Conservation (phyloP, 2,329 filamentous ascomycete genomes). For the Phaeophleospora eucalypticola region DNA sequence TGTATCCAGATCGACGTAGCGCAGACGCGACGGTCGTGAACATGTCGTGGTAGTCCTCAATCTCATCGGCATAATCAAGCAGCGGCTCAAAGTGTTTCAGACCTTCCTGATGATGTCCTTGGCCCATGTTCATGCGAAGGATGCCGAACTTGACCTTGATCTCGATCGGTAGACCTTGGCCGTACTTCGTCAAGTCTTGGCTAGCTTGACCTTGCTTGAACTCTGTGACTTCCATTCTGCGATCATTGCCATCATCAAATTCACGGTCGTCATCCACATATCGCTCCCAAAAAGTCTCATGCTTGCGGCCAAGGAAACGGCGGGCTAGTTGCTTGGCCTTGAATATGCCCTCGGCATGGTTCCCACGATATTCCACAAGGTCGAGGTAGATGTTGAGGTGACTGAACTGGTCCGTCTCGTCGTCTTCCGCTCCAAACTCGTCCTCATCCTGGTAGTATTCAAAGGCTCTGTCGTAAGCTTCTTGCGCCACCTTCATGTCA, state of each 20-base stretch:
- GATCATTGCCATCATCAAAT: slow-evolving; percentile 72
- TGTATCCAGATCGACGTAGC: slow-evolving; percentile 49
- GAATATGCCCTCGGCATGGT: slow-evolving; percentile 62
- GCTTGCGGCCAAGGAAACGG: slow-evolving; percentile 73
- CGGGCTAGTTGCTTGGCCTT: slow-evolving; percentile 69
- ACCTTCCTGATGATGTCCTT: slow-evolving; percentile 63
- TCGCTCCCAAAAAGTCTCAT: slow-evolving; percentile 74
- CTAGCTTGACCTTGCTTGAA: slow-evolving; percentile 51
- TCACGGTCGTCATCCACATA: slow-evolving; percentile 72
- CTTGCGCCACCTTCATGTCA: slow-evolving; percentile 27
- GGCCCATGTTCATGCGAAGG: slow-evolving; percentile 69
- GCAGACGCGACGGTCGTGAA: slow-evolving; percentile 66
- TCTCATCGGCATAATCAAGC: slow-evolving; percentile 61
- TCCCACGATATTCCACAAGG: slow-evolving; percentile 61
- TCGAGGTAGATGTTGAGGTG: slow-evolving; percentile 84
- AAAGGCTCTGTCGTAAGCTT: slow-evolving; percentile 51
- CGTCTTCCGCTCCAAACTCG: slow-evolving; percentile 37
- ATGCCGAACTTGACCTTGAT: slow-evolving; percentile 78
- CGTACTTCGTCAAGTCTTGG: slow-evolving; percentile 59
- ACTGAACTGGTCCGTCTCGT: slow-evolving; percentile 62
- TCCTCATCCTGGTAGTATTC: slow-evolving; percentile 40
- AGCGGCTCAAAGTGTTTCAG: slow-evolving; percentile 49
- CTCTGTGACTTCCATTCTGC: slow-evolving; percentile 59
- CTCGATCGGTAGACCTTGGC: slow-evolving; percentile 70
- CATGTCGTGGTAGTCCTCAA: slow-evolving; percentile 71